Evolutionary conservation across 768 basidiomycete species (phyloP), one percentile per base, ranked within the genome.

Genomic region (Boletus reticulatus): DNA sequence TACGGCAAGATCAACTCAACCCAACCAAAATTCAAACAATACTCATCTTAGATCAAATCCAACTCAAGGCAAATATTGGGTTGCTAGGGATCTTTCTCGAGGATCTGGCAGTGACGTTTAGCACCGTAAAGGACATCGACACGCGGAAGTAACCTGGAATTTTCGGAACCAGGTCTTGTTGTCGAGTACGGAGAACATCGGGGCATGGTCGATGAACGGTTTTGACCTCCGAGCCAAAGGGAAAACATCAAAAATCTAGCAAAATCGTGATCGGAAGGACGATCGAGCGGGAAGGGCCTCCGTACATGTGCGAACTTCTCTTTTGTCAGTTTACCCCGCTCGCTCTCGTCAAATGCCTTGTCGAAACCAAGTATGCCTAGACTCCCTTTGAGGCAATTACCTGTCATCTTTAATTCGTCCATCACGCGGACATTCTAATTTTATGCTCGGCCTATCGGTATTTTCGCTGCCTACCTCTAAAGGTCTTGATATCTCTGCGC

Each of bases 381-480:
- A 66, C 91, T 92, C 17, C 97, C 97, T 74, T 96, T 97, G 61
- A 99, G 73, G 72, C 96, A 99, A 72, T 99, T 98, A 32, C 97
- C 97, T 7, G 94, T 96, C 95, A 99, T 91, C 77, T 98, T 98
- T 61, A 99, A 79, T 73, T 99, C 97, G 75, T 98, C 97, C 97
- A 98, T 98, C 41, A 97, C 98, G 72, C 98, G 97, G 51, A 96
- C 81, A 68, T 98, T 99, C 74, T 97, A 98, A 81, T 73, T 98
- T 98, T 67, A 95, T 85, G 67, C 91, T 95, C 14, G 97, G 97
- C 10, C 97, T 97, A 66, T 99, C 98, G 19, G 97, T 97, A 36
- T 92, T 72, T 98, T 95, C 12, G 91, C 86, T 32, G 94, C 89
- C 97, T 97, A 99, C 55, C 98, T 72, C 66, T 98, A 99, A 48